phyloP scores from a whole-genome alignment of 441 rosid species.

The Arabidopsis lyrata region DNA sequence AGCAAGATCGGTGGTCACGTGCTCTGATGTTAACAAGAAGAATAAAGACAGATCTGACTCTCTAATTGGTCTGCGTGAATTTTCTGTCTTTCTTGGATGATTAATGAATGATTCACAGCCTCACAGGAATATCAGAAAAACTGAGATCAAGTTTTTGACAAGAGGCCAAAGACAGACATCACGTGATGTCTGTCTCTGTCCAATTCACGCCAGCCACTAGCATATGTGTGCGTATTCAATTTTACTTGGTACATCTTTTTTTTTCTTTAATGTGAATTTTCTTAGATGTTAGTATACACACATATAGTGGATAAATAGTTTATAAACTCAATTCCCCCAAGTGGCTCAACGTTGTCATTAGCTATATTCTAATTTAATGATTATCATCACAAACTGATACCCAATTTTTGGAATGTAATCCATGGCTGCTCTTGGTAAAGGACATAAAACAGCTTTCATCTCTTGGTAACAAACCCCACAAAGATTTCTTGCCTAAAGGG shows the following conservation, averaged over 20 bases:
- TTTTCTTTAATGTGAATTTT: not conserved
- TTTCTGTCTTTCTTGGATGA: conserved; percentile 14
- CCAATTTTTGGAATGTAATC: not conserved
- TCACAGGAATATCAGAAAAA: conserved; percentile 24
- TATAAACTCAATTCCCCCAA: conserved; percentile 1
- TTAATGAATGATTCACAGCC: not conserved
- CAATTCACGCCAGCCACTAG: conserved; percentile 29
- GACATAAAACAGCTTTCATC: conserved; percentile 39
- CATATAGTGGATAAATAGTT: conserved; percentile 15
- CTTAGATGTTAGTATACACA: conserved; percentile 12
- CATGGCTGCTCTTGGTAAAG: conserved; percentile 16
- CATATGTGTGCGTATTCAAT: conserved; percentile 26
- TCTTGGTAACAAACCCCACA: conserved; percentile 24
- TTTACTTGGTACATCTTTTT: conserved; percentile 14
- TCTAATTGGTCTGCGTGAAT: not conserved
- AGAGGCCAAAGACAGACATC: conserved; percentile 37
- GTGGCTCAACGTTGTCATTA: conserved; percentile 32
- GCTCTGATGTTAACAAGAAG: conserved; percentile 1
- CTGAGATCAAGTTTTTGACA: conserved; percentile 37
- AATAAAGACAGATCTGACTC: not conserved
- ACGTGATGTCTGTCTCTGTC: conserved; percentile 47
- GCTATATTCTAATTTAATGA: conserved; percentile 15
- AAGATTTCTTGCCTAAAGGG: conserved; percentile 33
- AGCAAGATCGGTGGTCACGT: conserved; percentile 1
- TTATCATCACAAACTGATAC: not conserved